Conservation (phyloP, 495 filamentous ascomycete species). For the Aspergillus carlsbadensis region DNA sequence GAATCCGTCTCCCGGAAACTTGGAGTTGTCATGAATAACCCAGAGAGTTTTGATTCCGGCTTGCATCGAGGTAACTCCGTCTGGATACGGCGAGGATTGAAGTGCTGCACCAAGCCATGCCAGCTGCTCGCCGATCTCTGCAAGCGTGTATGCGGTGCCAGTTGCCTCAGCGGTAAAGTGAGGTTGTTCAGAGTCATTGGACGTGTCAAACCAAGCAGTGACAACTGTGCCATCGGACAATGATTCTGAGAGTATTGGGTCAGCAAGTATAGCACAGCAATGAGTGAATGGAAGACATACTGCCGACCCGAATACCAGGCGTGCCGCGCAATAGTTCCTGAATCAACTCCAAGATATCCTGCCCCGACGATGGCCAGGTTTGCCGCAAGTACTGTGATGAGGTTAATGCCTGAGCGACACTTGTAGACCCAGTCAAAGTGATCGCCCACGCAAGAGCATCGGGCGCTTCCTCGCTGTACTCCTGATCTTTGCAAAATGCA, state of each 20-base stretch:
- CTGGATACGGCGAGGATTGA: conserved; percentile 11
- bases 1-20: not conserved
- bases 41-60: too few relatives aligned
- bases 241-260: not conserved
- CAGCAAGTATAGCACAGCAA: too few relatives aligned
- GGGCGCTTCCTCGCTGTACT: not conserved
- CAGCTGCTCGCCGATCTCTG: conserved; percentile 20
- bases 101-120: conserved; percentile 23
- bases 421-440: not conserved
- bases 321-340: not conserved
- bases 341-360: not conserved
- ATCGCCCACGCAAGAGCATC: not conserved
- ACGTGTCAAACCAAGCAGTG: not conserved
- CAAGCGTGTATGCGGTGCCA: conserved; percentile 13
- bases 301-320: not conserved
- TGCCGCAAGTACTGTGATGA: not conserved
- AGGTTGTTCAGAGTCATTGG: too few relatives aligned
- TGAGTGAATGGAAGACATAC: too few relatives aligned
- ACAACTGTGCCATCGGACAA: not conserved
- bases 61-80: too few relatives aligned
- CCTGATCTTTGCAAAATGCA: not conserved
- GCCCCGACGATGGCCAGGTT: not conserved
- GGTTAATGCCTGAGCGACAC: not conserved
- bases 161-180: not conserved
- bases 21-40: not conserved